Evolutionary conservation across 257 asterid genomes (phyloP).

Genomic region (Hygrophila difformis): DNA sequence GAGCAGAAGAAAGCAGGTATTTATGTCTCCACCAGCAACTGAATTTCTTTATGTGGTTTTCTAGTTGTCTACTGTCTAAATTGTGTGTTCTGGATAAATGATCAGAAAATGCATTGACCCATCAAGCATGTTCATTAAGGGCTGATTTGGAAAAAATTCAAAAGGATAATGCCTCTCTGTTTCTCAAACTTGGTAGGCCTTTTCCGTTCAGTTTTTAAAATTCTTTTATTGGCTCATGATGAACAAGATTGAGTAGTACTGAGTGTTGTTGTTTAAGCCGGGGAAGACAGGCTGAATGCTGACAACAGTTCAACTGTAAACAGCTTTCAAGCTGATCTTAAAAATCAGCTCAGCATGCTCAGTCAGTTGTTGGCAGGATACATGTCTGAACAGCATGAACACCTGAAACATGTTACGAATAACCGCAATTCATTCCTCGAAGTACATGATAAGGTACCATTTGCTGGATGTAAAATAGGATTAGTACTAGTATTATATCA

Average conservation of each 20-base stretch:
- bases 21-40: background rate
- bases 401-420: slow-evolving; percentile 48
- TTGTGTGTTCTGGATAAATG: slow-evolving; percentile 1
- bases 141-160: slow-evolving; percentile 65
- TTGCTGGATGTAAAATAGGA: slow-evolving; percentile 1
- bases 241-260: slow-evolving; percentile 14
- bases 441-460: slow-evolving; percentile 45
- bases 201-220: background rate
- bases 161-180: slow-evolving; percentile 47
- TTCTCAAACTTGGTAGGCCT: slow-evolving; percentile 45
- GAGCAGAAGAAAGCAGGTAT: slow-evolving; percentile 77
- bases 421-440: slow-evolving; percentile 46
- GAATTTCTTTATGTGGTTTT: background rate
- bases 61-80: too few relatives aligned
- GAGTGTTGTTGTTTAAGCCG: slow-evolving; percentile 26
- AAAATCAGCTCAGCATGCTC: slow-evolving; percentile 45
- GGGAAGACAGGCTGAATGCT: slow-evolving; percentile 58
- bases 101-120: slow-evolving; percentile 66
- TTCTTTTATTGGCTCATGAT: background rate
- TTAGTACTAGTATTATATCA: background rate
- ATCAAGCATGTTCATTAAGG: slow-evolving; percentile 61
- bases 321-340: slow-evolving; percentile 52
- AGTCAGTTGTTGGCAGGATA: slow-evolving; percentile 41
- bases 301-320: slow-evolving; percentile 49
- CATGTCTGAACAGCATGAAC: slow-evolving; percentile 45